Evolutionary conservation across 2,329 filamentous ascomycete species (phyloP), one percentile per base, ranked within the genome.

Genomic region (Hirsutella minnesotensis): DNA sequence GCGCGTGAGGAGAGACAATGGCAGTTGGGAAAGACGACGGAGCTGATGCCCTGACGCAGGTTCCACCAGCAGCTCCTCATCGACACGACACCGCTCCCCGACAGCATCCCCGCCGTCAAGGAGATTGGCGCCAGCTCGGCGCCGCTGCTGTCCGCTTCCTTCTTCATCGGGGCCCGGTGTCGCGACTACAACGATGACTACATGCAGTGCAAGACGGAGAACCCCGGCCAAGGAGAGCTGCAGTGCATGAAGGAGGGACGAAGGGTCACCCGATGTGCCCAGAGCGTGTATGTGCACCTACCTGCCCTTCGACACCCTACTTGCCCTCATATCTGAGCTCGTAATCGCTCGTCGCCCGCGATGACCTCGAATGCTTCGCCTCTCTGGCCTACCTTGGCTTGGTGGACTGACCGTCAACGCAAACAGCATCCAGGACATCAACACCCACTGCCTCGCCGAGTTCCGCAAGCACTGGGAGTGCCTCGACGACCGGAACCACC

Each of bases 141-240:
- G 33, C 92, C 92, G 43, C 77, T 98, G 37, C 73, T 94, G 46
- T 94, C 86, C 51, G 92, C 92, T 27, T 81, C 87, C 41, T 98
- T 86, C 76, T 98, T 96, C 66, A 98, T 98, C 62, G 92, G 92
- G 50, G 89, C 88, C 53, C 83, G 90, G 60, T 98, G 92, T 81
- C 83, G 78, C 63, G 73, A 85, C 48, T 98, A 89, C 75, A 96
- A 96, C 68, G 92, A 98, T 73, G 92, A 98, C 69, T 98, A 84
- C 70, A 98, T 98, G 90, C 86, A 94, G 72, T 98, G 92, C 83
- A 98, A 98, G 82, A 86, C 79, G 54, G 88, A 95, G 69, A 81
- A 87, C 57, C 83, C 86, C 49, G 92, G 92, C 56, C 80, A 78
- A 66, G 92, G 88, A 63, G 92, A 98, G 73, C 66, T 94, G 50